phyloP scores from a whole-genome alignment of 129 eudicot genomes.

The Escallonia herrerae region DNA sequence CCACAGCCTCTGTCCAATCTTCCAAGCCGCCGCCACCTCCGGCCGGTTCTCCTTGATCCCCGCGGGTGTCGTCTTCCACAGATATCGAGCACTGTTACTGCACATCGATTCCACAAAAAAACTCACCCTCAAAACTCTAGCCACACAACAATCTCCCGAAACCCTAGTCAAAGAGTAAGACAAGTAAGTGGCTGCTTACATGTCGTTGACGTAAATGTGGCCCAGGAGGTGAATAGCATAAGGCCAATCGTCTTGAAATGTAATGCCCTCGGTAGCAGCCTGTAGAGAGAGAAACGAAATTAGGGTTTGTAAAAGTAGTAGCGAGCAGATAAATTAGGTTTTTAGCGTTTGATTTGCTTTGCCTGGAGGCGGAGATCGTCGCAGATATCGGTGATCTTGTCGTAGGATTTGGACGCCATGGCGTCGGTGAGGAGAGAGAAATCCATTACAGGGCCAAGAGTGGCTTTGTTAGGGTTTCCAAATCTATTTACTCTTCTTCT shows the following conservation, averaged over 20 bases:
- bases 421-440: slow-evolving; percentile 55
- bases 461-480: neutral
- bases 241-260: slow-evolving; percentile 77
- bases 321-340: slow-evolving; percentile 24
- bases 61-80: slow-evolving; percentile 67
- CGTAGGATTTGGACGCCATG: slow-evolving; percentile 51
- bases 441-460: slow-evolving; percentile 32
- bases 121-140: neutral
- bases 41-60: slow-evolving; percentile 63
- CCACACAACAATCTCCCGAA: neutral
- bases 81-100: slow-evolving; percentile 90
- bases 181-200: slow-evolving; percentile 23
- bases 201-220: slow-evolving; percentile 67
- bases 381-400: slow-evolving; percentile 57
- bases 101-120: slow-evolving; percentile 6
- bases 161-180: neutral
- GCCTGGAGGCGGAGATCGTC: slow-evolving; percentile 75
- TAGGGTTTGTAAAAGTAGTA: neutral
- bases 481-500: neutral
- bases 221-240: slow-evolving; percentile 85
- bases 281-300: slow-evolving; percentile 6
- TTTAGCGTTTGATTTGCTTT: slow-evolving; percentile 5
- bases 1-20: slow-evolving; percentile 88
- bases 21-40: slow-evolving; percentile 75
- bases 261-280: slow-evolving; percentile 60